Conservation (phyloP, 345 rosid genomes). For the Camelina laxa region DNA sequence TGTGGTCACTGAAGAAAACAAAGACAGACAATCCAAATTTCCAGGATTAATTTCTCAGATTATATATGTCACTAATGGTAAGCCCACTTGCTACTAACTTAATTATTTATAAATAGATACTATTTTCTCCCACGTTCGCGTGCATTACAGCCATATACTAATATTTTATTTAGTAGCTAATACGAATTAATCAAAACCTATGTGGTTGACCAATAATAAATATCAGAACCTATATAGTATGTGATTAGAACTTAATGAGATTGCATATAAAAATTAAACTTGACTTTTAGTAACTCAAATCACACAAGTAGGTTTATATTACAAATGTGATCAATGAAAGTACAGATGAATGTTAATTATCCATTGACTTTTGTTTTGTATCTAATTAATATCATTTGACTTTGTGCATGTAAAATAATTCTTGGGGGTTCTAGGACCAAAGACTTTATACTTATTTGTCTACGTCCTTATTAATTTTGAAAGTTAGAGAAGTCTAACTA, state of each 20-base stretch:
- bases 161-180: conserved; percentile 33
- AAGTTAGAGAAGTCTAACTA: conserved; percentile 29
- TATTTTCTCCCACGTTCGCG: conserved; percentile 30
- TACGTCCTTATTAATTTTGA: neutral
- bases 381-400: conserved; percentile 33
- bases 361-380: conserved; percentile 38
- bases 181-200: conserved; percentile 42
- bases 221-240: conserved; percentile 19
- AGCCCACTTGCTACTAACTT: conserved; percentile 37
- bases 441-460: conserved; percentile 36
- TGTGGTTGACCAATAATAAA: conserved; percentile 30
- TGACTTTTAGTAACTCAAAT: conserved; percentile 30
- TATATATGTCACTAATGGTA: conserved; percentile 24
- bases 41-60: conserved; percentile 13
- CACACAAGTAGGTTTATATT: conserved; percentile 25
- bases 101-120: conserved; percentile 27
- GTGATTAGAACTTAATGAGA: conserved; percentile 14
- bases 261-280: conserved; percentile 9
- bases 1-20: conserved; percentile 30
- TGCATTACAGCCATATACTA: conserved; percentile 40
- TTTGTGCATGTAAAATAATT: conserved; percentile 22
- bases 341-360: conserved; percentile 13
- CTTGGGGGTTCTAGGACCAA: conserved; percentile 30
- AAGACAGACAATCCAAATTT: conserved; percentile 10
- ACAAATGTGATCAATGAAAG: neutral